Conservation (phyloP, 1,139 yeast species). For the Sugiyamaella castrensis region DNA sequence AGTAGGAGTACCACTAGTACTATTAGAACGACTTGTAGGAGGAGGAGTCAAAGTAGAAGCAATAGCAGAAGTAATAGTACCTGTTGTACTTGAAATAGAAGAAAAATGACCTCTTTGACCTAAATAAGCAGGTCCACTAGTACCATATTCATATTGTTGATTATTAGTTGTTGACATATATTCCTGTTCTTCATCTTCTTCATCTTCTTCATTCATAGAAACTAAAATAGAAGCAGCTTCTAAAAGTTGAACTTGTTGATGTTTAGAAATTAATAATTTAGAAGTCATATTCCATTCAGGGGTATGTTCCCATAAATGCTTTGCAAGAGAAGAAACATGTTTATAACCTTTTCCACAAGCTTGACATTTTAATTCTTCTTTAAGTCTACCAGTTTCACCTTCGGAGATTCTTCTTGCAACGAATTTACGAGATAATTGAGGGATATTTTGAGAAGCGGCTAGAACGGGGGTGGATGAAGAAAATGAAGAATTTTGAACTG, state of each 20-base stretch:
- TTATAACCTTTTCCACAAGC: constrained; percentile 90
- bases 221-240: constrained; percentile 88
- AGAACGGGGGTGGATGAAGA: constrained; percentile 1
- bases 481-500: constrained; percentile 11
- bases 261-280: constrained; percentile 76
- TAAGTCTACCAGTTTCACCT: constrained; percentile 79
- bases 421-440: constrained; percentile 58
- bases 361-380: constrained; percentile 81
- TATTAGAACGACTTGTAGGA: constrained; percentile 8
- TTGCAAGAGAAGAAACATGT: constrained; percentile 76
- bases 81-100: neutral
- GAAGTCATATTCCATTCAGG: constrained; percentile 91
- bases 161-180: neutral
- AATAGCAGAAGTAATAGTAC: constrained; percentile 1
- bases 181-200: constrained; percentile 21
- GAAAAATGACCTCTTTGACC: neutral
- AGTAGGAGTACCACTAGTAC: constrained; percentile 11
- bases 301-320: constrained; percentile 80
- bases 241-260: constrained; percentile 82
- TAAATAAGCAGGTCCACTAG: neutral
- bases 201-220: constrained; percentile 64
- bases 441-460: constrained; percentile 17
- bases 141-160: neutral
- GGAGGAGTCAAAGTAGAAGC: constrained; percentile 8
- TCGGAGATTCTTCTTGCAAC: constrained; percentile 80